Conservation (phyloP, 495 filamentous ascomycete genomes). For the Glonium stellatum region DNA sequence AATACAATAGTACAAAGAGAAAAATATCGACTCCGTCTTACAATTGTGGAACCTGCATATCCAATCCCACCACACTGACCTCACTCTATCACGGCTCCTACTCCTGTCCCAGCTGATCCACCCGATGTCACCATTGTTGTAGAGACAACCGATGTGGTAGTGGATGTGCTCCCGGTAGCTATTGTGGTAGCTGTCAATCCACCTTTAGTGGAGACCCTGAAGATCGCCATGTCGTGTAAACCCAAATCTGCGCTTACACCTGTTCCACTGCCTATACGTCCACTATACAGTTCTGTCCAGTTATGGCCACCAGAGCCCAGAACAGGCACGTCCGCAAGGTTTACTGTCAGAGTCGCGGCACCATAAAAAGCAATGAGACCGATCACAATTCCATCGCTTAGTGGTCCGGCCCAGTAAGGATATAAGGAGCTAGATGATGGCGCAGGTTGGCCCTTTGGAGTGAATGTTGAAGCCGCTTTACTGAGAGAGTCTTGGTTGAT, state of each 20-base stretch:
- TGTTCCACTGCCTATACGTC: neutral
- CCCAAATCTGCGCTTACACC: neutral
- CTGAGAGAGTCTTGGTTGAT: no score
- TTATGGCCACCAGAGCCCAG: neutral
- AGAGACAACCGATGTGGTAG: neutral
- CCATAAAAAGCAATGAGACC: constrained; percentile 1
- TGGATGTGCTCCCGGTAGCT: neutral
- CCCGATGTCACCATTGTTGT: neutral
- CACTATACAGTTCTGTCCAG: neutral
- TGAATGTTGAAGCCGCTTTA: no score
- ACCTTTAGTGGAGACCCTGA: neutral
- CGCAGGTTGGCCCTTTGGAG: no score
- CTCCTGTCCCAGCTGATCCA: no score
- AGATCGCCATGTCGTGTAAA: neutral
- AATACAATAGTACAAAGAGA: no score
- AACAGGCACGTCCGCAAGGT: neutral
- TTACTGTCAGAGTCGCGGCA: neutral
- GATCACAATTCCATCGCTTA: constrained; percentile 12
- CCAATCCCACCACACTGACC: no score
- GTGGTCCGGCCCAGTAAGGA: constrained; percentile 12
- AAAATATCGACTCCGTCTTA: no score
- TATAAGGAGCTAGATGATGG: constrained; percentile 4
- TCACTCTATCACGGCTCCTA: no score
- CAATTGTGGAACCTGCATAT: no score
- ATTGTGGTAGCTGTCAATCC: neutral